Evolutionary conservation across 495 filamentous ascomycete species (phyloP).

Genomic region (Penicillium salamii): DNA sequence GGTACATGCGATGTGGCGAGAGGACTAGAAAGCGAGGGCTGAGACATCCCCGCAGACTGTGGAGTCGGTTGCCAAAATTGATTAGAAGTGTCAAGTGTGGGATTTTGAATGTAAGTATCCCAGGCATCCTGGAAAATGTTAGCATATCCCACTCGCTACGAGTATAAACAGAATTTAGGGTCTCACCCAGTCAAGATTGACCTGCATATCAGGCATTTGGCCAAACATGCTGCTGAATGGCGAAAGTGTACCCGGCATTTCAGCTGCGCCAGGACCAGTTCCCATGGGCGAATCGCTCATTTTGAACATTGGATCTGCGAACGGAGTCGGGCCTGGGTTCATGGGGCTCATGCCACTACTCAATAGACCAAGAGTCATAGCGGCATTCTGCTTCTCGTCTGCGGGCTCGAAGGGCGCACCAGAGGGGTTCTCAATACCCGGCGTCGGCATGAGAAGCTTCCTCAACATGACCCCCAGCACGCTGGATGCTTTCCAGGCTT

Average conservation of each 20-base stretch:
- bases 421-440: constrained; percentile 23
- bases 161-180: not conserved
- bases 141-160: constrained; percentile 11
- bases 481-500: constrained; percentile 80
- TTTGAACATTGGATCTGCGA: constrained; percentile 32
- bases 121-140: constrained; percentile 47
- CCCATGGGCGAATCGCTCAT: constrained; percentile 30
- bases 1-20: constrained; percentile 9
- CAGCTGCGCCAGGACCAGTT: constrained; percentile 20
- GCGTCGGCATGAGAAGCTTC: constrained; percentile 56
- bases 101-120: constrained; percentile 55
- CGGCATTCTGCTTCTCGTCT: constrained; percentile 60
- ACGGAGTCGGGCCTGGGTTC: constrained; percentile 35
- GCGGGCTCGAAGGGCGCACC: constrained; percentile 29
- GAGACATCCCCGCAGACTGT: constrained; percentile 15
- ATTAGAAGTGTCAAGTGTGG: constrained; percentile 42
- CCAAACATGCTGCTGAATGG: constrained; percentile 57
- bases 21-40: constrained; percentile 14
- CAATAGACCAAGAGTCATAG: constrained; percentile 79
- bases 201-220: constrained; percentile 59
- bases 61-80: constrained; percentile 42
- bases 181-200: constrained; percentile 78
- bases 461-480: constrained; percentile 75
- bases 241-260: constrained; percentile 43
- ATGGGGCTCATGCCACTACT: constrained; percentile 68